phyloP scores from a whole-genome alignment of 495 filamentous ascomycete genomes.

The Entonaema liquescens region DNA sequence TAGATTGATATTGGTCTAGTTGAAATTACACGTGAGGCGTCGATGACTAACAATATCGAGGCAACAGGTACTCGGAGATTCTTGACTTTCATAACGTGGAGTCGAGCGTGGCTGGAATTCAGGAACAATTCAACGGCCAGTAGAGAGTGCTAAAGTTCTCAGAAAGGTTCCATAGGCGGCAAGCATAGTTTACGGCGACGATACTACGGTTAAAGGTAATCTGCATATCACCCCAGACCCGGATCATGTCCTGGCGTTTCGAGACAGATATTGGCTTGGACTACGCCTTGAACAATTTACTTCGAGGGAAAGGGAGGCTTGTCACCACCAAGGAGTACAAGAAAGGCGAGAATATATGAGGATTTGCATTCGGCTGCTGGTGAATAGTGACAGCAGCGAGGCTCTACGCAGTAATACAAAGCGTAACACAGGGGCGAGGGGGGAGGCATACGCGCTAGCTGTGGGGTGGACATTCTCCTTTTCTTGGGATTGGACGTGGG shows the following conservation, averaged over 20 bases:
- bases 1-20: slow-evolving; percentile 33
- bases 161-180: slow-evolving; percentile 31
- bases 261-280: slow-evolving; percentile 43
- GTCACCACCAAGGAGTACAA: slow-evolving; percentile 29
- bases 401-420: slow-evolving; percentile 38
- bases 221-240: slow-evolving; percentile 31
- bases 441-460: slow-evolving; percentile 16
- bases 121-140: slow-evolving; percentile 52
- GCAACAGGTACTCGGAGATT: slow-evolving; percentile 94
- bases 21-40: slow-evolving; percentile 1
- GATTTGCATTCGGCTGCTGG: slow-evolving; percentile 30
- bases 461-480: slow-evolving; percentile 16
- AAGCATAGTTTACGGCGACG: slow-evolving; percentile 35
- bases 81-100: slow-evolving; percentile 98
- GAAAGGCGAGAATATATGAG: slow-evolving; percentile 36
- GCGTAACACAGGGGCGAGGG: slow-evolving; percentile 23
- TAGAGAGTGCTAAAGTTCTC: slow-evolving; percentile 38
- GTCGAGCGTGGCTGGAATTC: slow-evolving; percentile 53
- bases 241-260: slow-evolving; percentile 44
- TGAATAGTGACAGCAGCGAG: slow-evolving; percentile 18
- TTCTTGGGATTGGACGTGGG: slow-evolving; percentile 4
- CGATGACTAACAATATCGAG: slow-evolving; percentile 40
- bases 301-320: slow-evolving; percentile 15
- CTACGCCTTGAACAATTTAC: slow-evolving; percentile 31
- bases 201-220: slow-evolving; percentile 34